Evolutionary conservation across 2,329 filamentous ascomycete genomes (phyloP), one percentile per base, ranked within the genome.

Genomic region (Dendrostoma leiphaemia): DNA sequence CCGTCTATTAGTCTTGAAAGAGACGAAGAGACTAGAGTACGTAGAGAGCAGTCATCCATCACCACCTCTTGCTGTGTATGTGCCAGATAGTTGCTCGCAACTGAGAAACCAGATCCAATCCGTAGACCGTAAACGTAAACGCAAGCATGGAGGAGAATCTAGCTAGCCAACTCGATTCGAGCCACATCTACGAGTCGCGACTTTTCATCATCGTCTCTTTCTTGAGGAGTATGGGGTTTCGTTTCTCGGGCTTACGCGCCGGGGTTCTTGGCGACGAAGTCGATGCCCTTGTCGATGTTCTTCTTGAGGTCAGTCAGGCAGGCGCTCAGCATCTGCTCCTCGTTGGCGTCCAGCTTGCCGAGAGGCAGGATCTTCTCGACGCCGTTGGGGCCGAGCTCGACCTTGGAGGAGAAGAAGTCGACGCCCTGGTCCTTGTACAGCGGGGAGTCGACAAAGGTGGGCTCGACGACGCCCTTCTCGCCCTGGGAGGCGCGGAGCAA

Each of bases 351-450:
- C 71, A 97, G 71, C 76, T 89, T 81, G 75, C 94, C 94, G 66
- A 99, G 78, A 66, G 89, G 86, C 73, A 88, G 82, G 74, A 97
- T 93, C 85, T 96, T 89, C 84, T 94, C 86, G 63, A 95, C 93
- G 81, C 94, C 94, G 74, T 93, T 88, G 73, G 92, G 91, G 79
- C 94, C 94, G 69, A 99, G 90, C 82, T 96, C 90, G 71, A 99
- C 90, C 75, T 85, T 88, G 78, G 89, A 92, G 71, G 91, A 88
- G 81, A 99, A 99, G 89, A 96, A 99, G 58, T 96, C 89, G 68
- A 96, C 84, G 69, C 93, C 94, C 81, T 95, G 89, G 80, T 97
- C 91, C 88, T 97, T 97, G 90, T 91, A 97, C 64, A 97, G 86
- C 61, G 93, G 92, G 72, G 88, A 93, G 78, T 99, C 91, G 70